Conservation (phyloP, 495 filamentous ascomycete genomes). For the Penicillium lividum region DNA sequence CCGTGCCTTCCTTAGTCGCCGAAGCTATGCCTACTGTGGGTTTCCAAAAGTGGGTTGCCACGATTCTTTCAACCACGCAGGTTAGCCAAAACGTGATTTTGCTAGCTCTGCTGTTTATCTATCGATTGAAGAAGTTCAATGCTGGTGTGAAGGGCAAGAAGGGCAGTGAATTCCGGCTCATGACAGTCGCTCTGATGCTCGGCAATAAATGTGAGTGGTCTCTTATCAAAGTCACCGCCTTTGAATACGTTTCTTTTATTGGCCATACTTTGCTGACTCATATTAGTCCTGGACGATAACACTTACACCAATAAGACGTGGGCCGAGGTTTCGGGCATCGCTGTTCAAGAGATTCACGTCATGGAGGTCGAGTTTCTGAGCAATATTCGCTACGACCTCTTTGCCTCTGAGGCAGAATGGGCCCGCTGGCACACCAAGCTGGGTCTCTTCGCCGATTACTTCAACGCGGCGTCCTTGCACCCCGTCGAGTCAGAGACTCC, state of each 20-base stretch:
- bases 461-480: constrained; percentile 60
- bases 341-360: constrained; percentile 92
- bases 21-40: constrained; percentile 75
- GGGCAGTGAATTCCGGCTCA: constrained; percentile 92
- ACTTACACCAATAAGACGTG: constrained; percentile 99
- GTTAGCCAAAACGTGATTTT: constrained; percentile 96
- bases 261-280: constrained; percentile 29
- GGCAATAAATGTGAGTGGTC: constrained; percentile 86
- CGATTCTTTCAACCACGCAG: constrained; percentile 89
- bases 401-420: constrained; percentile 83
- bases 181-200: constrained; percentile 96
- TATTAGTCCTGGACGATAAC: constrained; percentile 88
- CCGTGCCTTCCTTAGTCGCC: constrained; percentile 53
- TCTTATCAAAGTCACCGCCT: constrained; percentile 29
- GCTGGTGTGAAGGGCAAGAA: constrained; percentile 83
- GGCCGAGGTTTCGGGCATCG: constrained; percentile 96
- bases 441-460: constrained; percentile 75
- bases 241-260: constrained; percentile 9
- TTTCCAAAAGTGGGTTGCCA: constrained; percentile 93
- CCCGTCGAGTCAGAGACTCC: constrained; percentile 33
- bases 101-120: constrained; percentile 88
- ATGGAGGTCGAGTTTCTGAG: constrained; percentile 99
- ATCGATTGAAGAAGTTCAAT: constrained; percentile 88
- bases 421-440: constrained; percentile 79
- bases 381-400: constrained; percentile 94